Evolutionary conservation across 768 basidiomycete species (phyloP).

Genomic region (Boletus subcaerulescens): DNA sequence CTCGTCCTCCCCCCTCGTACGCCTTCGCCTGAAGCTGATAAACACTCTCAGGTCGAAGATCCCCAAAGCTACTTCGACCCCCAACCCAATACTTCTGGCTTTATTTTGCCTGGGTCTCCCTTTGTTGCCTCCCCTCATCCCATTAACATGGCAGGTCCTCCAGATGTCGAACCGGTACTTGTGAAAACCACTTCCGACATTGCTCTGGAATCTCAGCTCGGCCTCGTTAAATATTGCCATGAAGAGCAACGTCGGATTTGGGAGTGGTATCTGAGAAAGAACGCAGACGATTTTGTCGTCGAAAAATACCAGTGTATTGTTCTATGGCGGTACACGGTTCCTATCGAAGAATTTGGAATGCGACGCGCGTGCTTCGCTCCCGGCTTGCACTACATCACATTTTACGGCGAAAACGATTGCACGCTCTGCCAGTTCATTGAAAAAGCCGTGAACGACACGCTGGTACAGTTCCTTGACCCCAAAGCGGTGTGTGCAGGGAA

Average conservation of each 20-base stretch:
- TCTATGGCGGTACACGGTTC: slow-evolving; percentile 77
- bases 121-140: slow-evolving; percentile 34
- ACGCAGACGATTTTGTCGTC: slow-evolving; percentile 81
- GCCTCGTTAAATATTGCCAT: slow-evolving; percentile 72
- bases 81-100: slow-evolving; percentile 28
- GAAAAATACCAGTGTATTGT: slow-evolving; percentile 92
- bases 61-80: slow-evolving; percentile 44
- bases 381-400: slow-evolving; percentile 66
- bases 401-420: slow-evolving; percentile 90
- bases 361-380: slow-evolving; percentile 81
- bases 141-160: slow-evolving; percentile 23
- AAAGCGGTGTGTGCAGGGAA: slow-evolving; percentile 80
- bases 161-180: slow-evolving; percentile 39
- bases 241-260: slow-evolving; percentile 87
- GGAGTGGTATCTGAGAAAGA: slow-evolving; percentile 93
- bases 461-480: slow-evolving; percentile 67
- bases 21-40: slow-evolving; percentile 35
- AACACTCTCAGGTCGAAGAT: slow-evolving; percentile 29
- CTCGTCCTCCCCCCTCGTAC: slow-evolving; percentile 39
- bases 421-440: slow-evolving; percentile 95
- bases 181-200: slow-evolving; percentile 71
- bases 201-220: slow-evolving; percentile 66
- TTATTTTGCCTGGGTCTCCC: slow-evolving; percentile 28
- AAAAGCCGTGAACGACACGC: slow-evolving; percentile 62
- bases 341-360: slow-evolving; percentile 60